Percentiles rank a stretch among this genome's conserved stretches.
These are phyloP conservation scores for Diospyros lotus DNA, from an alignment of 148 eudicot species.

Conservation along the genomic window DNA sequence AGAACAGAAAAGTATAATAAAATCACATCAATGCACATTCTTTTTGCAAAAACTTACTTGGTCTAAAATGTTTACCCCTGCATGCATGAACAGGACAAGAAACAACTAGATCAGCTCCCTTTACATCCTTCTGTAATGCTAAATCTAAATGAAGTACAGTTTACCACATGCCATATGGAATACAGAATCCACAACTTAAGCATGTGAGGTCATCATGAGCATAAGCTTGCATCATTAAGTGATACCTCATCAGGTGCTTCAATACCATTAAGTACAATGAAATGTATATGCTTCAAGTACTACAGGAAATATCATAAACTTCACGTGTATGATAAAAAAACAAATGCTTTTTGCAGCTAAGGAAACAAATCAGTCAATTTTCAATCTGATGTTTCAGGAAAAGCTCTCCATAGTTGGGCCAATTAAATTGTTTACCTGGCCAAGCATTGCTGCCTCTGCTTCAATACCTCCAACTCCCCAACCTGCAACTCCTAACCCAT, in stretches of 20 bases:
- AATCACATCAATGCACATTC: background rate
- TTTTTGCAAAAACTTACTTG: background rate
- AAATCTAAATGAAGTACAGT: background rate
- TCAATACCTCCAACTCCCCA: conserved; percentile 99
- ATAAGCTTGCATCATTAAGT: background rate
- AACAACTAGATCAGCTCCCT: background rate
- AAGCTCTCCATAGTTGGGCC: background rate
- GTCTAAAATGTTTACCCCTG: background rate
- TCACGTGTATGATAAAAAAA: background rate
- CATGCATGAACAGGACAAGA: background rate
- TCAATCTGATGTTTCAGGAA: background rate
- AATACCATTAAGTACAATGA: background rate
- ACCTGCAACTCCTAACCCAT: conserved; percentile 98
- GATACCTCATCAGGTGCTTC: background rate
- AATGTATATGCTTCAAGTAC: background rate
- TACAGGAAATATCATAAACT: background rate
- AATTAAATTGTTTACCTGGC: conserved; percentile 54
- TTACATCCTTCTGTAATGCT: background rate
- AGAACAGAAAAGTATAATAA: background rate
- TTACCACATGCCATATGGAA: background rate
- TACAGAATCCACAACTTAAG: background rate
- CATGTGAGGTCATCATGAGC: background rate
- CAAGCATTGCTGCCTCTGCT: conserved; percentile 98
- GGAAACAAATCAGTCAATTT: background rate
- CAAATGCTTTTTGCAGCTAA: background rate